Conservation (phyloP, 345 rosid species). For the Limnanthes douglasii region DNA sequence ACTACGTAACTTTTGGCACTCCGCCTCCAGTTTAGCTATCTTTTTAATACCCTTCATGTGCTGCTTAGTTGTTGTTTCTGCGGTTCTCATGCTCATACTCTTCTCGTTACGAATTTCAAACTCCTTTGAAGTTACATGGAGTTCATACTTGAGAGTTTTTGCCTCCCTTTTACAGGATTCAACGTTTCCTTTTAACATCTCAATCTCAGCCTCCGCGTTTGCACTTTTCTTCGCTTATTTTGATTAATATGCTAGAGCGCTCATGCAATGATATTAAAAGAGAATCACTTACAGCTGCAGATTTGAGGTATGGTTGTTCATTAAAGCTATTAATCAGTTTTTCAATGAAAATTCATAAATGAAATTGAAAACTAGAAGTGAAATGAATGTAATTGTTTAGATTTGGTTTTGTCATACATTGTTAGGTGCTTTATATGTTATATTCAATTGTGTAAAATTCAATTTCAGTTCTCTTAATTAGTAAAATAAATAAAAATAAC, state of each 20-base stretch:
- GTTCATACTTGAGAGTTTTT: constrained; percentile 50
- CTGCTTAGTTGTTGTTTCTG: constrained; percentile 64
- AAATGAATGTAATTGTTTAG: too few species aligned
- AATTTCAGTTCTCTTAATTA: too few species aligned
- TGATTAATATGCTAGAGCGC: constrained; percentile 40
- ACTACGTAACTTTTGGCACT: constrained; percentile 66
- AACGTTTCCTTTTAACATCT: constrained; percentile 43
- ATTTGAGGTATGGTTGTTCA: constrained; percentile 50
- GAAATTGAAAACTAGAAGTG: too few species aligned
- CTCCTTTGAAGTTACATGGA: constrained; percentile 44
- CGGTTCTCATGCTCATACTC: constrained; percentile 64
- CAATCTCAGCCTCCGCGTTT: constrained; percentile 56
- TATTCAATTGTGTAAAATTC: too few species aligned
- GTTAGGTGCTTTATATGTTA: too few species aligned
- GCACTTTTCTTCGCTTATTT: constrained; percentile 46
- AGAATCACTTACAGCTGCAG: constrained; percentile 51
- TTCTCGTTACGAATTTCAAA: constrained; percentile 68
- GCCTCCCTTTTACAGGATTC: constrained; percentile 61
- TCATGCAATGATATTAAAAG: constrained; percentile 57
- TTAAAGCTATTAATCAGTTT: too few species aligned
- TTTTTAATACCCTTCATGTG: constrained; percentile 55
- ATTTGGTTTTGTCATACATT: too few species aligned
- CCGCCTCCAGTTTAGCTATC: constrained; percentile 67
- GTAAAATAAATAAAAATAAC: too few species aligned
- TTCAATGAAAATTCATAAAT: too few species aligned